Conservation (phyloP, 306 rosid species). For the Canavalia gladiata region DNA sequence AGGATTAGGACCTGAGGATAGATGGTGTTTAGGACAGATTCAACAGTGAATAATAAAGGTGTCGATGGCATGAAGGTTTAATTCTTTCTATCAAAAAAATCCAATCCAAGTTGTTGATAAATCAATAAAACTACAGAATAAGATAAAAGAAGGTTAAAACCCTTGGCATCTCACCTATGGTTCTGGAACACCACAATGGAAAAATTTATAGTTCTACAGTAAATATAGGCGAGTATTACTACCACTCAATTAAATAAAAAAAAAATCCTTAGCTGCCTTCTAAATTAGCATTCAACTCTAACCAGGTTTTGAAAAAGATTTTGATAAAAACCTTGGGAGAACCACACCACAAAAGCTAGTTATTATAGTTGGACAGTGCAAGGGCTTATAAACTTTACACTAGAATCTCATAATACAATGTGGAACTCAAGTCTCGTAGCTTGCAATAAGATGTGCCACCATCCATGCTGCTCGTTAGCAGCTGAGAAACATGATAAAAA, state of each 20-base stretch:
- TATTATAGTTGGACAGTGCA: too few relatives aligned
- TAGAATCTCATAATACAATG: too few relatives aligned
- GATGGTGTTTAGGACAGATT: neutral
- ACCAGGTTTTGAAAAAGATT: neutral
- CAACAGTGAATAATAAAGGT: neutral
- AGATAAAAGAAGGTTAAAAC: neutral
- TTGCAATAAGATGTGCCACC: too few relatives aligned
- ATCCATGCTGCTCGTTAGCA: too few relatives aligned
- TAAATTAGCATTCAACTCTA: neutral
- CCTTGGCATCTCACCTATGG: neutral
- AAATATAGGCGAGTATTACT: neutral
- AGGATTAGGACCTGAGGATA: neutral
- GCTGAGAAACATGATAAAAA: too few relatives aligned
- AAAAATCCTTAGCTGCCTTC: neutral
- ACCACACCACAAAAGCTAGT: too few relatives aligned
- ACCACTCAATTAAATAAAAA: neutral
- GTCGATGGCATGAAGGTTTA: neutral
- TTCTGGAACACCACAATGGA: neutral
- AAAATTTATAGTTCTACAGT: neutral
- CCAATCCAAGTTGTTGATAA: neutral
- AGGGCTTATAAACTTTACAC: too few relatives aligned
- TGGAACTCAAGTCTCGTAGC: too few relatives aligned
- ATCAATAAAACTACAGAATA: neutral
- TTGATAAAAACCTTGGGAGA: too few relatives aligned
- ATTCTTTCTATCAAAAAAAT: neutral